phyloP scores from a whole-genome alignment of 2,329 filamentous ascomycete species.

The Corynespora cassiicola region DNA sequence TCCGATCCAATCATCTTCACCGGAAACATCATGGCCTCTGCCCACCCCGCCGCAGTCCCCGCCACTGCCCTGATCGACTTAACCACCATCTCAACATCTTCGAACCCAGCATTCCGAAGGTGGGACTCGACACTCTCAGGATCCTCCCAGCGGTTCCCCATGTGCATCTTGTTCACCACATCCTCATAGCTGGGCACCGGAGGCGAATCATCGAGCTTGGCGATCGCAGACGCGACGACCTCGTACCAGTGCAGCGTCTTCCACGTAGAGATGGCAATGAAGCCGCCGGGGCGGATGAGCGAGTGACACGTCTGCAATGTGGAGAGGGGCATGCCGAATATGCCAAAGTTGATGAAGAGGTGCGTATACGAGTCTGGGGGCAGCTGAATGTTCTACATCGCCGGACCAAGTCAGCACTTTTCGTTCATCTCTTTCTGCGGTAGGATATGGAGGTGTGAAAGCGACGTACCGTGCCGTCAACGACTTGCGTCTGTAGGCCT shows the following conservation, averaged over 20 bases:
- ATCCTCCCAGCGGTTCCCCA: conserved; percentile 15
- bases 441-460: not conserved
- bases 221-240: conserved; percentile 12
- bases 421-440: no score
- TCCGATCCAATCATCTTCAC: conserved; percentile 17
- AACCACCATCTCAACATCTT: conserved; percentile 15
- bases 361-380: conserved; percentile 21
- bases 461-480: conserved; percentile 23
- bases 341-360: conserved; percentile 28
- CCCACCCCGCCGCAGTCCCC: conserved; percentile 22
- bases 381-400: conserved; percentile 15
- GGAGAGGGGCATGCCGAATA: conserved; percentile 22
- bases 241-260: conserved; percentile 20
- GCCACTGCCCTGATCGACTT: conserved; percentile 9
- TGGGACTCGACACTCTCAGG: conserved; percentile 13
- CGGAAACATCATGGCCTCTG: conserved; percentile 24
- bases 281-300: conserved; percentile 20
- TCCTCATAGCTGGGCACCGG: conserved; percentile 11
- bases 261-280: conserved; percentile 31
- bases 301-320: conserved; percentile 8
- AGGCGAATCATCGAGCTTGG: conserved; percentile 6
- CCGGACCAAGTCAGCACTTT: not conserved
- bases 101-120: conserved; percentile 22
- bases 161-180: conserved; percentile 13
- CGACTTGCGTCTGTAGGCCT: conserved; percentile 14